Base-by-base conservation (phyloP, 192 early-diverging fungal genomes). In the Coemansia guatemalensis region DNA sequence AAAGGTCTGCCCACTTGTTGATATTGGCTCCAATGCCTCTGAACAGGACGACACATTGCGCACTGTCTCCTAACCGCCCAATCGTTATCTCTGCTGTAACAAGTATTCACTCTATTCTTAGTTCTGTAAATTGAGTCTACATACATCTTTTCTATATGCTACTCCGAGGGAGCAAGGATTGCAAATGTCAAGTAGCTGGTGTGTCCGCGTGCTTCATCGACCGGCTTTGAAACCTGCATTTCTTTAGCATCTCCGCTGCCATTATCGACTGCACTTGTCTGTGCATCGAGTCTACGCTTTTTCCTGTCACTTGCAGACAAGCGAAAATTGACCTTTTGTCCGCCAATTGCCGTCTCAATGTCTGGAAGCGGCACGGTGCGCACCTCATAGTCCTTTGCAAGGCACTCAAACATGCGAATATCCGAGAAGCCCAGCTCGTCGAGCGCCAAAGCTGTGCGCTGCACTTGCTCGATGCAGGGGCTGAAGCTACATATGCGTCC, bases 151-250 rank as follows among this genome's bases (percentile, higher is more conserved):
- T 44, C 39, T 44, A 25, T 50, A 59, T 59, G 18, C 33, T 58
- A 25, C 24, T 65, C 56, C 17, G 53, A 65, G 6, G 77, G 67
- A 3, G 77, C 70, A 24, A 80, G 50, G 53, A 74, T 74, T 2
- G 94, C 95, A 89, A 98, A 98, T 17, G 94, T 92, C 65, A 98
- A 80, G 66, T 92, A 98, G 33, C 94, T 96, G 1, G 96, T 98
- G 72, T 98, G 96, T 5, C 96, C 96, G 29, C 88, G 85, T 11
- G 66, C 67, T 32, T 60, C 30, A 50, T 81, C 59, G 83, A 75
- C 51, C 82, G 87, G 84, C 55, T 88, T 91, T 3, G 90, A 85
- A 11, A 91, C 82, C 26, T 86, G 56, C 25, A 88, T 54, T 30
- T 85, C 83, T 30, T 60, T 35, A 29, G 4, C 14, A 9, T 27